These are phyloP conservation scores for Phellopilus nigrolimitatus DNA, from an alignment of 1,284 basidiomycete species.

Conservation along the genomic window DNA sequence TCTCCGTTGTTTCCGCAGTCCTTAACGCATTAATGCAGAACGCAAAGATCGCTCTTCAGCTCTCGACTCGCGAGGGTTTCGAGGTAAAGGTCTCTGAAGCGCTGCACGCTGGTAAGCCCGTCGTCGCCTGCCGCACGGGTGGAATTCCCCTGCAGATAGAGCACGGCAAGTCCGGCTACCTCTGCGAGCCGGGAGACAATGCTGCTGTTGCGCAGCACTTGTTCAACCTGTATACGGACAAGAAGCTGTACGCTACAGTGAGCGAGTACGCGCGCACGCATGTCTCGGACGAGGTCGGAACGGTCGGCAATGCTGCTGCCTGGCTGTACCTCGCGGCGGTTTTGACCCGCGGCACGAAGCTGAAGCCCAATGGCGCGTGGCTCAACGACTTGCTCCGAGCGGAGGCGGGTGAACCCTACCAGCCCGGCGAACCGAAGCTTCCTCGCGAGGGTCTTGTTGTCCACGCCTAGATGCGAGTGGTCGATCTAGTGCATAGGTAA, in stretches of 20 bases:
- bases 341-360: constrained; percentile 66
- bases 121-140: constrained; percentile 76
- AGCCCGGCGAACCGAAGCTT: constrained; percentile 58
- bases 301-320: constrained; percentile 73
- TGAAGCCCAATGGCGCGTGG: constrained; percentile 75
- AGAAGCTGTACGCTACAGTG: constrained; percentile 56
- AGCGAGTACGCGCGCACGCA: constrained; percentile 66
- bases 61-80: constrained; percentile 83
- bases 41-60: constrained; percentile 69
- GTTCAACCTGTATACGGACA: constrained; percentile 70
- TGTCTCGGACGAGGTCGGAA: constrained; percentile 76
- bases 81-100: constrained; percentile 92
- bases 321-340: constrained; percentile 81
- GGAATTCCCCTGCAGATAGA: constrained; percentile 86
- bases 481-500: not conserved
- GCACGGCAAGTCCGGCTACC: constrained; percentile 78
- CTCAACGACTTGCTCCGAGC: constrained; percentile 70
- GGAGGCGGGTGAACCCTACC: constrained; percentile 67
- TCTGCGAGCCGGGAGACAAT: constrained; percentile 71
- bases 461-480: constrained; percentile 33
- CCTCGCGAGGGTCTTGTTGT: constrained; percentile 52
- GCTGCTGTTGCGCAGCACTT: constrained; percentile 67
- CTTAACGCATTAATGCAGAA: constrained; percentile 76
- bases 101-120: constrained; percentile 77
- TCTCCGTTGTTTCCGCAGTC: constrained; percentile 48